phyloP scores from a whole-genome alignment of 1,284 basidiomycete genomes.

The Cutaneotrichosporon dermatis region DNA sequence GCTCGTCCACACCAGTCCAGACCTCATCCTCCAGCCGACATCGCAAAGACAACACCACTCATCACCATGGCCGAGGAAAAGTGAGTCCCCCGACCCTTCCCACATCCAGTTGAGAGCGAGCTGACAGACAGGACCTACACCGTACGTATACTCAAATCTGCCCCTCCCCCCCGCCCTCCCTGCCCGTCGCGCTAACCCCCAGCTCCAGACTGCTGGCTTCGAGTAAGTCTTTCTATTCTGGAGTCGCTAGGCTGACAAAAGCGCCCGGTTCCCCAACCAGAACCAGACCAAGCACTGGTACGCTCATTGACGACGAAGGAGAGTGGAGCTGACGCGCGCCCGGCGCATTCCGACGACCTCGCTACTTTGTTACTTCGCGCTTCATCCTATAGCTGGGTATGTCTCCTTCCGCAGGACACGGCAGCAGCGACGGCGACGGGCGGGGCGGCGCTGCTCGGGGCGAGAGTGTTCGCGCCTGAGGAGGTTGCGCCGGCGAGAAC shows the following conservation, averaged over 20 bases:
- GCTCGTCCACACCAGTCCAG: no score
- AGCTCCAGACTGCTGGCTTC: constrained; percentile 52
- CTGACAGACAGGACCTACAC: constrained; percentile 41
- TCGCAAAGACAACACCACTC: constrained; percentile 6
- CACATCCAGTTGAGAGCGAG: background rate
- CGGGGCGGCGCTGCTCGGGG: no score
- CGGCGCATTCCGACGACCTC: background rate
- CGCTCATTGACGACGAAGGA: constrained; percentile 26
- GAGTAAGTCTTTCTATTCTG: constrained; percentile 38
- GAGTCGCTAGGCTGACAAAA: constrained; percentile 10
- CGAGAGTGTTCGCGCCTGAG: no score
- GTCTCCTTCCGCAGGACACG: background rate
- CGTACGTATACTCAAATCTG: constrained; percentile 31
- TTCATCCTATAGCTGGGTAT: constrained; percentile 15
- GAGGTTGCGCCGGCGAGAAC: no score
- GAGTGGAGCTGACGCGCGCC: background rate
- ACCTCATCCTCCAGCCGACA: background rate
- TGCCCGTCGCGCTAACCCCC: background rate
- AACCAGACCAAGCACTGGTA: constrained; percentile 96
- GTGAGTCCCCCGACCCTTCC: constrained; percentile 23
- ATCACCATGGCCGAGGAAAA: constrained; percentile 42
- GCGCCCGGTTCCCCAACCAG: constrained; percentile 89
- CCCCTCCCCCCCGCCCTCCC: no score
- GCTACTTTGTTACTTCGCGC: no score
- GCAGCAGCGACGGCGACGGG: no score